Percentiles rank a stretch among this genome's conserved stretches.
phyloP scores from a whole-genome alignment of 2,329 filamentous ascomycete genomes.

The Ascochyta lentis region DNA sequence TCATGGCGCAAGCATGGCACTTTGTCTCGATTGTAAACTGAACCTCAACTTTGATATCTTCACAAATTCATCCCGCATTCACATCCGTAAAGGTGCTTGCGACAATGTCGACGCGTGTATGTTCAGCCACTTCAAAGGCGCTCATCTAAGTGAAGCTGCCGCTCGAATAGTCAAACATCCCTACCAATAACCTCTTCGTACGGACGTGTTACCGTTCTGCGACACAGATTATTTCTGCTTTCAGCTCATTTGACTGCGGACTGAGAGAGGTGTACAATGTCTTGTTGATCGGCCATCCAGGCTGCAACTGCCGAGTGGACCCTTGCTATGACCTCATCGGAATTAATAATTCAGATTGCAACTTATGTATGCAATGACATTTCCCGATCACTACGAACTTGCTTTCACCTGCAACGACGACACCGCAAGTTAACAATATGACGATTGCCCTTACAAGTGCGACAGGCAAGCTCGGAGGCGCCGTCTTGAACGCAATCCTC shows the following conservation, averaged over 20 bases:
- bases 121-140: no score
- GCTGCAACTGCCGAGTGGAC: conserved; percentile 9
- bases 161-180: no score
- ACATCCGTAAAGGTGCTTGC: no score
- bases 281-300: background rate
- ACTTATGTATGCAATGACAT: background rate
- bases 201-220: no score
- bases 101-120: no score
- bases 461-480: conserved; percentile 55
- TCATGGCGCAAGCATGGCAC: no score
- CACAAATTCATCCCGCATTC: no score
- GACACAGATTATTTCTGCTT: background rate
- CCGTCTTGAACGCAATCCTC: conserved; percentile 53
- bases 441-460: conserved; percentile 53
- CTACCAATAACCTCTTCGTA: no score
- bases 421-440: background rate
- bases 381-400: background rate
- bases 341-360: conserved; percentile 9
- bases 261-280: background rate
- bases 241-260: background rate
- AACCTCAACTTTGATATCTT: no score
- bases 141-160: no score
- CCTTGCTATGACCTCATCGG: conserved; percentile 16
- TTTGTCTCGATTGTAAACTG: no score
- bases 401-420: background rate